Percentiles rank a stretch among this genome's conserved stretches.
phyloP scores from a whole-genome alignment of 208 protist species.

The Trypanosomatidae sp. region DNA sequence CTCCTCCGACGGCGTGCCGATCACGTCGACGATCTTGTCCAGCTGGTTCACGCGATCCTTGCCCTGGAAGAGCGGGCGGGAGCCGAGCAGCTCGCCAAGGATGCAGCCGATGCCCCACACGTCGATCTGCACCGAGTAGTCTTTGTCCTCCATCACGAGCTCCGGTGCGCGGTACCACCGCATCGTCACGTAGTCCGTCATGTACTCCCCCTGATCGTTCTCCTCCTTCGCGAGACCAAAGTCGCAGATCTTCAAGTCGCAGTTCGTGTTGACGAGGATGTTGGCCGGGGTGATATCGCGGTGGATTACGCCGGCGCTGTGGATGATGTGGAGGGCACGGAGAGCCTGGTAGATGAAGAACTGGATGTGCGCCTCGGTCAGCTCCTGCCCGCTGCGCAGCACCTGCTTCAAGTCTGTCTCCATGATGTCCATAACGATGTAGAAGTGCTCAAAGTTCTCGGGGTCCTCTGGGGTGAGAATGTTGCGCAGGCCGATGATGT shows the following conservation, averaged over 20 bases:
- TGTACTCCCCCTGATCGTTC: conserved; percentile 84
- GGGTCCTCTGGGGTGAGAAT: conserved; percentile 75
- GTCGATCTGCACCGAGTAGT: conserved; percentile 91
- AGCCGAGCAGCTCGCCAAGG: conserved; percentile 86
- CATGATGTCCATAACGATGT: conserved; percentile 97
- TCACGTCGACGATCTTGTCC: conserved; percentile 92
- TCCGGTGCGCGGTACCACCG: conserved; percentile 95
- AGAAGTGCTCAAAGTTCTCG: conserved; percentile 89
- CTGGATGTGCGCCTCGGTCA: conserved; percentile 93
- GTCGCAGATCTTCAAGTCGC: conserved; percentile 97
- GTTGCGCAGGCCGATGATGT: conserved; percentile 90
- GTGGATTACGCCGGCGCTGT: conserved; percentile 95
- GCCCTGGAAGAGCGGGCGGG: conserved; percentile 85
- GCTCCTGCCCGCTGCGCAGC: conserved; percentile 86
- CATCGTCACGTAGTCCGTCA: conserved; percentile 96
- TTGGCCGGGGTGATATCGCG: conserved; percentile 97
- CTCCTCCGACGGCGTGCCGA: conserved; percentile 88
- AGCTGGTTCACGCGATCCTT: conserved; percentile 91
- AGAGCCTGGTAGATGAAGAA: conserved; percentile 97
- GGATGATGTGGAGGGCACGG: conserved; percentile 93
- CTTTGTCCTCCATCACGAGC: conserved; percentile 91
- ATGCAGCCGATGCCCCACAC: conserved; percentile 93
- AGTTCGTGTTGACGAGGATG: conserved; percentile 97
- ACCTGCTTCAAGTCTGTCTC: conserved; percentile 96
- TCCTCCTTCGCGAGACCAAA: conserved; percentile 93